Evolutionary conservation across 805 yeast species (phyloP), one percentile per base, ranked within the genome.

Genomic region (Lipomyces kockii): DNA sequence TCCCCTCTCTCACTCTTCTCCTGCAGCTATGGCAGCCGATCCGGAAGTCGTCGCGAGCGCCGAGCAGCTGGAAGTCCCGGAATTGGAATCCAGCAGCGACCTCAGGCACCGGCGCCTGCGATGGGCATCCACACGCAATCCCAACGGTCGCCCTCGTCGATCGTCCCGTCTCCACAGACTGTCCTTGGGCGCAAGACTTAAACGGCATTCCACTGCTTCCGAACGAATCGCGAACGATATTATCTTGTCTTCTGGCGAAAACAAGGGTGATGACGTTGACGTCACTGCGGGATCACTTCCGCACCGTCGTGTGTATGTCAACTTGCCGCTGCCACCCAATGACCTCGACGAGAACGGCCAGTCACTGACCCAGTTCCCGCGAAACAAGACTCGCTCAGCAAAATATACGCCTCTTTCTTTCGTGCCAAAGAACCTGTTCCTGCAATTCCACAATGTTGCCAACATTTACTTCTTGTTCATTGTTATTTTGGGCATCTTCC

Each of bases 341-440:
- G 80, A 80, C 78, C 71, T 72, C 6, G 80, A 83, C 65, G 85
- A 83, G 27, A 83, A 87, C 1, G 88, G 89, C 14, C 83, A 84
- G 49, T 90, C 94, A 1, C 75, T 74, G 22, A 81, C 83, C 0
- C 76, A 78, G n/a, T 94, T 90, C 76, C 87, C 96, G 11, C 84
- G 97, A 74, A 94, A 94, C 81, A 93, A 95, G 78, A 91, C 95
- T 73, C 87, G 98, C 81, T 92, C 98, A 0, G 92, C 99, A 2
- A 94, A 92, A 80, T 94, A 94, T 78, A 94, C 98, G 1, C 97
- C 98, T 5, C 76, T 95, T 58, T 82, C 92, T 8, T 94, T 94
- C 75, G 71, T 95, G 37, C 98, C 98, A 2, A 92, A 92, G 77
- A 92, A 94, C 79, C 78, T 94, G 59, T 78, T 80, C 58, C 83